Base-by-base conservation (phyloP, 257 asterid genomes). In the Haberlea rhodopensis region DNA sequence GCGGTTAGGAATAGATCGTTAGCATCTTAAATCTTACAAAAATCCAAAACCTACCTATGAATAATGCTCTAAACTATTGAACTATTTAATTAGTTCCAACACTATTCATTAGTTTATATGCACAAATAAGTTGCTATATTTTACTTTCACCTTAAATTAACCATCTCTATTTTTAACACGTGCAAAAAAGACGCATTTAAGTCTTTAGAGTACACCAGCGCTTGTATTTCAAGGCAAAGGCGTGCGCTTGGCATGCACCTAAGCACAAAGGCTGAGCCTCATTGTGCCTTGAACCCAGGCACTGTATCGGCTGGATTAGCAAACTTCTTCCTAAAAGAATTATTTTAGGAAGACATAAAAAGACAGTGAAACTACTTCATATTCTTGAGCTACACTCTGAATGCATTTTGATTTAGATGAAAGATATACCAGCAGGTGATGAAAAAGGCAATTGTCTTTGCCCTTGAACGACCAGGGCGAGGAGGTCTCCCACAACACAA, bases 401-500 rank as follows among this genome's bases (percentile, higher is more conserved):
- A 13, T 31, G 22, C 3, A 40, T 22, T 23, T 19, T 26, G 19
- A 57, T 13, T 31, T 22, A 20, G 53, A 26, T 10, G 24, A 59
- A 57, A 25, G 60, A 75, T 57, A 8, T 81, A 85, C 96, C 96
- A 90, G 81, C 95, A 85, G 65, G 80, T 69, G 84, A 87, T 84
- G 82, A 90, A 87, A 25, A 85, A 75, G 74, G 81, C 57, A 22
- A 85, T 74, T 1, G 97, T 87, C 84, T 92, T 82, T 26, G 80
- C 67, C 82, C 97, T 82, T 19, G 87, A 73, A 29, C 85, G 75
- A 43, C 96, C 85, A 20, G 97, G 96, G 6, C 64, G 73, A 49
- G 87, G 78, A n/a, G 92, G 82, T 75, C 77, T 78, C 57, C 96
- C 97, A 60, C 90, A 87, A 87, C 96, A 90, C 74, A 90, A 67